Evolutionary conservation across 169 alveolate genomes (phyloP).

Genomic region (Plasmodium vinckei): DNA sequence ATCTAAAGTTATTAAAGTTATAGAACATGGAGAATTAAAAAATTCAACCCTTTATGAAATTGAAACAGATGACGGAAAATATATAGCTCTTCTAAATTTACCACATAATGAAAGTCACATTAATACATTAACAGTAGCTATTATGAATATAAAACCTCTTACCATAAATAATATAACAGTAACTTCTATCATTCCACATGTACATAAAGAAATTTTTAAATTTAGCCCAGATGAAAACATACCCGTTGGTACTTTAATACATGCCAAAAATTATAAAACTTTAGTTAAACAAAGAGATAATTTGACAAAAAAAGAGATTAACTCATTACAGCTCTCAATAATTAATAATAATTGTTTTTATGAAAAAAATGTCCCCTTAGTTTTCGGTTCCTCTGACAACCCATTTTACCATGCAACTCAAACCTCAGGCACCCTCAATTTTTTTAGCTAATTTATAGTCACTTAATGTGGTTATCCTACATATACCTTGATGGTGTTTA

Average conservation of each 20-base stretch:
- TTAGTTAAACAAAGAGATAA: constrained; percentile 71
- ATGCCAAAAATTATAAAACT: constrained; percentile 56
- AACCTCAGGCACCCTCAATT: constrained; percentile 21
- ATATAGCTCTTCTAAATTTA: constrained; percentile 22
- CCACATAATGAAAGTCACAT: constrained; percentile 10
- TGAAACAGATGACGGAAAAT: constrained; percentile 52
- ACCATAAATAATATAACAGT: constrained; percentile 55
- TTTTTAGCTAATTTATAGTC: constrained; percentile 11
- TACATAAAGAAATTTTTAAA: constrained; percentile 21
- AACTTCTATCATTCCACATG: constrained; percentile 71
- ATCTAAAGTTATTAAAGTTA: constrained; percentile 36
- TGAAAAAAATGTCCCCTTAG: constrained; percentile 56
- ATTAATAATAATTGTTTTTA: constrained; percentile 42
- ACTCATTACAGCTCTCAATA: constrained; percentile 31
- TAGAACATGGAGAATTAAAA: constrained; percentile 14
- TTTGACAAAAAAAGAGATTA: constrained; percentile 54
- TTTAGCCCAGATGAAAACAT: constrained; percentile 15
- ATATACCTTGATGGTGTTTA: no score
- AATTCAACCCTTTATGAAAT: constrained; percentile 31
- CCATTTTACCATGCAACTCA: constrained; percentile 36
- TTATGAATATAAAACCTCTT: constrained; percentile 56
- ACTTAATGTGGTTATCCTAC: no score
- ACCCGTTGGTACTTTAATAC: constrained; percentile 47
- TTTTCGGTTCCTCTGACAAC: constrained; percentile 39
- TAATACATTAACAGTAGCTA: constrained; percentile 34